Percentiles rank a stretch among this genome's conserved stretches.
Evolutionary conservation across 306 rosid genomes (phyloP).

Genomic region (Dalbergia oliveri): DNA sequence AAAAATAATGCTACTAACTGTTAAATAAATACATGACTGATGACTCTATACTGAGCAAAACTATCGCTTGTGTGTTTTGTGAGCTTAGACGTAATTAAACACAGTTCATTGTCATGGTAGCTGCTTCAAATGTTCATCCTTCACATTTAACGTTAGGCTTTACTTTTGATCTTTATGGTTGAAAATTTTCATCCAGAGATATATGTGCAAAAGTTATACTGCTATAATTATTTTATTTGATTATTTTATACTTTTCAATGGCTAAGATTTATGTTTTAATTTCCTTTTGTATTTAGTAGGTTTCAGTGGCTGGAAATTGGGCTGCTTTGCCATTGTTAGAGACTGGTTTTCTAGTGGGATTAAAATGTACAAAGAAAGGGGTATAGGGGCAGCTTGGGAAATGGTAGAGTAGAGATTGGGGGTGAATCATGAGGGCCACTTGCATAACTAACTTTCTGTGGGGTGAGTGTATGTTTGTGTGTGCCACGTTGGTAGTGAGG

Average conservation of each 20-base stretch:
- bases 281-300: neutral
- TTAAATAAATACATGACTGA: slow-evolving; percentile 5
- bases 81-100: neutral
- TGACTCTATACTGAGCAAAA: neutral
- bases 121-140: neutral
- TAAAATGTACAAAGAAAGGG: no score
- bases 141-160: neutral
- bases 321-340: neutral
- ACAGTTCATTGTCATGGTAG: neutral
- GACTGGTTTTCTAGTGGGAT: no score
- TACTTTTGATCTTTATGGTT: neutral
- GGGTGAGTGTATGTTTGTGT: no score
- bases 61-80: neutral
- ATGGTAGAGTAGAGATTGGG: no score
- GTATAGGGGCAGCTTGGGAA: no score
- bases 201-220: neutral
- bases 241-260: neutral
- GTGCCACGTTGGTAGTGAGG: no score
- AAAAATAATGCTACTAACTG: no score
- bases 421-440: no score
- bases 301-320: neutral
- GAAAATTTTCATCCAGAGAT: neutral
- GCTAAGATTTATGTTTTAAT: neutral
- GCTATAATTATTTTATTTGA: neutral
- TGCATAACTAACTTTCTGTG: no score